Conservation (phyloP, 305 asterid species). For the Fraxinus angustifolia region DNA sequence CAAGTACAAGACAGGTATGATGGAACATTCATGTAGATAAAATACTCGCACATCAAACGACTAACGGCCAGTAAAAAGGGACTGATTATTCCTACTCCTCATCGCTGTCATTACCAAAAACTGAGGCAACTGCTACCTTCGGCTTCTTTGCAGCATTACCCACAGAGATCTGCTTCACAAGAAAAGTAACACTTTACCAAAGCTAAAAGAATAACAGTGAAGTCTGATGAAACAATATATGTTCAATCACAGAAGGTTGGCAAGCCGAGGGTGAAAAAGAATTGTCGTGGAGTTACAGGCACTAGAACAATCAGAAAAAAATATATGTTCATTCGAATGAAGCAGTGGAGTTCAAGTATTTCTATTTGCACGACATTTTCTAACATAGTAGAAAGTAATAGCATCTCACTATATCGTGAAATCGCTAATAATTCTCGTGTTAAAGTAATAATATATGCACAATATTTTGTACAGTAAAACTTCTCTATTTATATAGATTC, state of each 20-base stretch:
- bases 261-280: neutral
- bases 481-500: neutral
- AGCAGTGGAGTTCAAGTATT: neutral
- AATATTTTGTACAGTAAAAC: neutral
- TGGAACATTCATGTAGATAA: neutral
- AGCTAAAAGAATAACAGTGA: neutral
- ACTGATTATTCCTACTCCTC: conserved; percentile 46
- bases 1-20: neutral
- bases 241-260: neutral
- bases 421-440: neutral
- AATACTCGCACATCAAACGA: neutral
- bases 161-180: conserved; percentile 38
- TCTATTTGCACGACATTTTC: neutral
- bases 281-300: neutral
- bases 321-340: neutral
- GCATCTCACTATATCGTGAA: neutral
- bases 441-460: neutral
- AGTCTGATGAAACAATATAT: neutral
- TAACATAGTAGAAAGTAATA: neutral
- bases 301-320: neutral
- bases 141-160: conserved; percentile 62
- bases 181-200: conserved; percentile 9
- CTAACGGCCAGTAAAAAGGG: neutral
- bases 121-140: conserved; percentile 62
- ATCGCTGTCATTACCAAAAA: conserved; percentile 69